phyloP scores from a whole-genome alignment of 495 filamentous ascomycete species.

The Penicillium angulare region DNA sequence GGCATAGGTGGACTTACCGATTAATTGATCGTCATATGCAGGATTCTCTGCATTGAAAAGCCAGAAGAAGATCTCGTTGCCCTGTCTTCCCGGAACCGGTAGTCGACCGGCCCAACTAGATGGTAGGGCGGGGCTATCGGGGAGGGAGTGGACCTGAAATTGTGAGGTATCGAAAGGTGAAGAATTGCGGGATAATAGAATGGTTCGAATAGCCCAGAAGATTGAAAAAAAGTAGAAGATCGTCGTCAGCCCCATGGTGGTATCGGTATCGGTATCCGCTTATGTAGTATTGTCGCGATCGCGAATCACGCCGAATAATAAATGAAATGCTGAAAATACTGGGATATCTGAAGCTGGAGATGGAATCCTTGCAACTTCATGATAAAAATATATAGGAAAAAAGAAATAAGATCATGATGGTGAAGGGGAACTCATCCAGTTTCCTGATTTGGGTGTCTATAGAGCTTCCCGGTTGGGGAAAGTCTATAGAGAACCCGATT shows the following conservation, averaged over 20 bases:
- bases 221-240: conserved; percentile 21
- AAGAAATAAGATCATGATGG: neutral
- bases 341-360: no score
- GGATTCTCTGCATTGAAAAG: conserved; percentile 34
- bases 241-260: conserved; percentile 19
- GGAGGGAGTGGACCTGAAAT: conserved; percentile 31
- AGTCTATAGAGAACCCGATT: conserved; percentile 3
- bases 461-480: conserved; percentile 1
- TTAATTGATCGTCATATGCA: conserved; percentile 34
- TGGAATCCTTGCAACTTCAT: neutral
- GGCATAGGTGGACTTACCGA: conserved; percentile 36
- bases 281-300: no score
- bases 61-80: conserved; percentile 45
- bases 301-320: no score
- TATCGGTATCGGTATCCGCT: no score
- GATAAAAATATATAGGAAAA: neutral
- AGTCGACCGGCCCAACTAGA: conserved; percentile 44
- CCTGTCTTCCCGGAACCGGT: conserved; percentile 28
- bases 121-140: conserved; percentile 27
- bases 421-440: neutral
- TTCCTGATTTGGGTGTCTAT: conserved; percentile 23
- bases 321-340: no score
- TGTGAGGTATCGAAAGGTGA: conserved; percentile 12
- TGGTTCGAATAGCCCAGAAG: conserved; percentile 13
- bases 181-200: conserved; percentile 3